Base-by-base conservation (phyloP, 139 green algal species). In the Microglena sp. region DNA sequence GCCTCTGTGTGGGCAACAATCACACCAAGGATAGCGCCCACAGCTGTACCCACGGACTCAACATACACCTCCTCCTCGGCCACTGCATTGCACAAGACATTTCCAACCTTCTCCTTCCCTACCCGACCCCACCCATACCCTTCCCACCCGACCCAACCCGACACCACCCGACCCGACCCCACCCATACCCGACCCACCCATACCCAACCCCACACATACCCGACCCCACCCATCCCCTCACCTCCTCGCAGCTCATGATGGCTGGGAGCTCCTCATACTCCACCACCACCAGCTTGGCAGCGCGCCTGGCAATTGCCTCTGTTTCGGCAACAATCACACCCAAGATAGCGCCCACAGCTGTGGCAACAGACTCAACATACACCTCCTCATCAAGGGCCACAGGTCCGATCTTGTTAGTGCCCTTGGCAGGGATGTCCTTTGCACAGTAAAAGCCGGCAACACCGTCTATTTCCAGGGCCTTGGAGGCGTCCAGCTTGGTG, bases 321-420 rank as follows among this genome's bases (percentile, higher is more conserved):
- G 67, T 92, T 15, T 88, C 81, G 1, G 88, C 92, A 35, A 95
- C 90, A 11, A 97, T 76, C 1, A 98, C 65, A 3, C 86, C 93
- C 30, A 98, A 92, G 29, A 81, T 45, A 73, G 81, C n/a, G n/a
- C n/a, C n/a, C n/a, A n/a, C n/a, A n/a, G 67, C 21, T 55, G 22
- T 54, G 15, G 18, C 8, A 58, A 27, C 3, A 68, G 62, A n/a
- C 22, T 4, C 36, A 46, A 54, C 31, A 66, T 24, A 60, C 33
- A 91, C 73, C 75, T 96, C 81, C 73, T 98, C 92, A 46, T 98
- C 93, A 24, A 84, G 67, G 28, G 84, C 68, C 18, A 95, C 83
- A 0, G 90, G 68, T 0, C 92, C 92, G 22, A 96, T 92, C 22
- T 74, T 59, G 67, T 98, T 98, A 69, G 43, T 62, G 26, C 88